Conservation (phyloP, 371 early-diverging fungal species). For the Syncephalastrum monosporum region DNA sequence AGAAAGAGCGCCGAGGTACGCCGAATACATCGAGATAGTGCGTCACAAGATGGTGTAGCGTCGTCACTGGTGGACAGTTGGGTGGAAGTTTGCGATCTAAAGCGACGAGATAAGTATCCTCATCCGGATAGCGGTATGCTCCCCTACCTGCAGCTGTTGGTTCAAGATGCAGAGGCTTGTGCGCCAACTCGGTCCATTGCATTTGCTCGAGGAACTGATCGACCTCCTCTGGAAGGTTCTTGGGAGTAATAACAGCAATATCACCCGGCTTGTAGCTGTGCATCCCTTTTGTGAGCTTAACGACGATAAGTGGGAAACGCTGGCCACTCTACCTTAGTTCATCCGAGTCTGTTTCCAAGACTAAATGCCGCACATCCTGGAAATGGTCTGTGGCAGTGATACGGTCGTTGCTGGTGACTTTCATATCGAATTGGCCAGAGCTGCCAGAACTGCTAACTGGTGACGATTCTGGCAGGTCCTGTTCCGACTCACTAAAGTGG, state of each 20-base stretch:
- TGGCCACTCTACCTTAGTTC: constrained; percentile 17
- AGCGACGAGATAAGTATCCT: neutral
- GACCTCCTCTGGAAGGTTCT: constrained; percentile 70
- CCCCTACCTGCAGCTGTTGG: constrained; percentile 36
- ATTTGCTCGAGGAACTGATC: constrained; percentile 65
- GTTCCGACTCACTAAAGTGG: constrained; percentile 16
- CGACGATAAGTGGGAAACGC: too few relatives aligned
- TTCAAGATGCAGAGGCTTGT: constrained; percentile 56
- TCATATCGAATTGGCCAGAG: constrained; percentile 34
- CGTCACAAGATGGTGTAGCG: constrained; percentile 70
- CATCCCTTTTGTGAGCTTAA: too few relatives aligned
- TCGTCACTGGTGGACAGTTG: constrained; percentile 49
- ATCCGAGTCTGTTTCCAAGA: constrained; percentile 31
- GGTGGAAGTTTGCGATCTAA: constrained; percentile 44
- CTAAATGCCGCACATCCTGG: constrained; percentile 88
- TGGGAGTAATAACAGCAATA: constrained; percentile 73
- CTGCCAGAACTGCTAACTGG: too few relatives aligned
- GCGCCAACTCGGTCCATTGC: constrained; percentile 72
- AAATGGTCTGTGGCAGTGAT: constrained; percentile 82
- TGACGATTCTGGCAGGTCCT: too few relatives aligned
- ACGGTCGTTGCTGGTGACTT: constrained; percentile 54
- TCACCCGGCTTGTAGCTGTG: constrained; percentile 80
- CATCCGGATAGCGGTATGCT: neutral
- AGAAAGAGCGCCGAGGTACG: constrained; percentile 86
- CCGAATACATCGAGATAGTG: constrained; percentile 80